Evolutionary conservation across 2,329 filamentous ascomycete species (phyloP).

Genomic region (Cadophora gregata): DNA sequence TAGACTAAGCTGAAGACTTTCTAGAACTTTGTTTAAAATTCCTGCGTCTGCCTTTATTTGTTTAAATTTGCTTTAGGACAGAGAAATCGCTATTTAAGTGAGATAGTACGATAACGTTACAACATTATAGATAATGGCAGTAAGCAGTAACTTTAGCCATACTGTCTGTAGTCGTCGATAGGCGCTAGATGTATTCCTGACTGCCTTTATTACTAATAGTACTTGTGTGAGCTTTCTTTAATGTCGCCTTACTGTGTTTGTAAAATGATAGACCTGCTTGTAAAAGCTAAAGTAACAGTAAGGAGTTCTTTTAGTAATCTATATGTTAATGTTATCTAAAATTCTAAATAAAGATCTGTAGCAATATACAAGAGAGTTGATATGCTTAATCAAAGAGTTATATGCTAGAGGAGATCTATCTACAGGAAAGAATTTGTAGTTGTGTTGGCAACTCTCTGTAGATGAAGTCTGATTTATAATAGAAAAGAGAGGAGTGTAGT

Average conservation of each 20-base stretch:
- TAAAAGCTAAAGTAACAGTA: constrained; percentile 3
- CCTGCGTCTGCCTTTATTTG: not conserved
- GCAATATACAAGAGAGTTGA: not conserved
- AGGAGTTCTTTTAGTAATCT: not conserved
- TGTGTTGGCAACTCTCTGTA: not conserved
- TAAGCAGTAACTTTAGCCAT: not conserved
- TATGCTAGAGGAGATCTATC: constrained; percentile 6
- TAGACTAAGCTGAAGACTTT: constrained; percentile 3
- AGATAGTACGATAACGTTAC: constrained; percentile 6
- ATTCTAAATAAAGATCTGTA: not conserved
- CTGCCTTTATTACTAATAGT: constrained; percentile 3
- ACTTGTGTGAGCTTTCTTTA: constrained; percentile 13
- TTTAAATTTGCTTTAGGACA: not conserved
- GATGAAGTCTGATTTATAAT: constrained; percentile 1
- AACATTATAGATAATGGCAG: constrained; percentile 2
- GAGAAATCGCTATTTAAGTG: not conserved
- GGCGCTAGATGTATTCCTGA: not conserved
- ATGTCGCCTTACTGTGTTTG: constrained; percentile 3
- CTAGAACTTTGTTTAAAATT: not conserved
- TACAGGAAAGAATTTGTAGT: not conserved
- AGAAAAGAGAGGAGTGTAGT: not conserved
- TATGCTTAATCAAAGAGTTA: not conserved
- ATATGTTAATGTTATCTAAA: constrained; percentile 5
- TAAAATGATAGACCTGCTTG: constrained; percentile 1
- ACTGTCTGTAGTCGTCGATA: not conserved